Evolutionary conservation across 2,329 filamentous ascomycete genomes (phyloP).

Genomic region (Colletotrichum horii): DNA sequence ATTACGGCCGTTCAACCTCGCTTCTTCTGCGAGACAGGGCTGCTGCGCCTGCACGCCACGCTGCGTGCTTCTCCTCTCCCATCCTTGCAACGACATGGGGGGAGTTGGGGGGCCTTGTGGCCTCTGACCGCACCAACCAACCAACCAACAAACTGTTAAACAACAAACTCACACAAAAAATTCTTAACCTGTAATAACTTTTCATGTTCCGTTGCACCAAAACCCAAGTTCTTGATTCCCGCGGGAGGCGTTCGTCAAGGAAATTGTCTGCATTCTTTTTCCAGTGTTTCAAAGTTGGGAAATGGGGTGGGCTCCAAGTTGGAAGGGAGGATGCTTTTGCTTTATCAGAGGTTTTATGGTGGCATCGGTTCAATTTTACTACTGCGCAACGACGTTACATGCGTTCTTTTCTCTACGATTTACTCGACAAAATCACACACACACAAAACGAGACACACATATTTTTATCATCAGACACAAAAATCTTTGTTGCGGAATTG

Average conservation of each 20-base stretch:
- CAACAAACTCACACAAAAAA: not conserved
- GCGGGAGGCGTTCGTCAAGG: not conserved
- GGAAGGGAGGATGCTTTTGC: not conserved
- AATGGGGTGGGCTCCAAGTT: not conserved
- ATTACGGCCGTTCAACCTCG: not conserved
- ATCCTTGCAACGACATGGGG: not conserved
- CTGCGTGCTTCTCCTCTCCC: not conserved
- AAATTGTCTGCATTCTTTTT: constrained; percentile 4
- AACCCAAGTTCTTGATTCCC: not conserved
- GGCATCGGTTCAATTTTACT: not conserved
- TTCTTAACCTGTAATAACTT: constrained; percentile 13
- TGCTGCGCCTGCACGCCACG: not conserved
- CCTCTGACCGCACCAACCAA: not conserved
- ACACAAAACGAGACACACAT: constrained; percentile 6
- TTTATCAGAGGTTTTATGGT: not conserved
- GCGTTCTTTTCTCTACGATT: constrained; percentile 2
- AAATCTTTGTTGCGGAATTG: not conserved
- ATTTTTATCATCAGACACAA: not conserved
- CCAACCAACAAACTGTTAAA: not conserved
- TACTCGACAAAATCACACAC: not conserved
- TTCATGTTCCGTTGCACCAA: constrained; percentile 4
- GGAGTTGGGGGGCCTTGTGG: not conserved
- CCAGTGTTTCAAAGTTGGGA: not conserved
- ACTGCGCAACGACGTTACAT: constrained; percentile 4
- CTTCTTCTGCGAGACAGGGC: not conserved